Evolutionary conservation across 257 asterid species (phyloP), one percentile per base, ranked within the genome.

Genomic region (Anisodus tanguticus): DNA sequence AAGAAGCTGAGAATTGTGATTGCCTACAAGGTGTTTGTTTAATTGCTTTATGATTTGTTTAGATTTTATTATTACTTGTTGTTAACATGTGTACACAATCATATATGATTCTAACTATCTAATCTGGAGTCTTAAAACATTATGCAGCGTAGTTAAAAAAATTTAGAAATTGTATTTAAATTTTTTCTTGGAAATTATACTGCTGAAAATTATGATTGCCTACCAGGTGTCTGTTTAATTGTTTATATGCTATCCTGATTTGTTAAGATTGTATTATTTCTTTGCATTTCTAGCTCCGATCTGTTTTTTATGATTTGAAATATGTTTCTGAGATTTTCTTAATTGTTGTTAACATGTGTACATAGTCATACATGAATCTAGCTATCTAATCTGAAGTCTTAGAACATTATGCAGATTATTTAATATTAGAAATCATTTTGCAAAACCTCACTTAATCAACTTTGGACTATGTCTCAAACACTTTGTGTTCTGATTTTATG

Each of bases 1-100:
- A 90, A 43, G 91, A 88, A 57, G 92, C 90, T 0, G 92, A 90
- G 49, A 90, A 88, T 26, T 90, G 92, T 71, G 92, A 90, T 64
- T 90, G 92, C 87, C 55, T 90, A 35, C 92, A 90, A 88, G 92
- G 92, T 90, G 55, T 69, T 55, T 85, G 78, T 2, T 45, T 4
- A 69, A 49, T 31, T 11, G 37, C n/a, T 31, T 13, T 22, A 26
- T 26, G 60, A 72, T 72, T 47, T 57, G 11, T 3, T 71, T 11
- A 54, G 5, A 69, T 69, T 37, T 53, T 39, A 3, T 39, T 39
- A 0, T 71, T 17, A 43, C 37, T 31, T 31, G 35, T 0, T 2
- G 16, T 41, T 41, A 41, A 41, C 45, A 41, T 41, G 45, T 41
- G 45, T 41, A 41, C 45, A 1, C 45, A 41, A 5, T 41, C 45